Percentiles rank a stretch among this genome's conserved stretches.
These are phyloP conservation scores for Phyllosticta ampelicida DNA, from an alignment of 2,329 filamentous ascomycete genomes.

Conservation along the genomic window DNA sequence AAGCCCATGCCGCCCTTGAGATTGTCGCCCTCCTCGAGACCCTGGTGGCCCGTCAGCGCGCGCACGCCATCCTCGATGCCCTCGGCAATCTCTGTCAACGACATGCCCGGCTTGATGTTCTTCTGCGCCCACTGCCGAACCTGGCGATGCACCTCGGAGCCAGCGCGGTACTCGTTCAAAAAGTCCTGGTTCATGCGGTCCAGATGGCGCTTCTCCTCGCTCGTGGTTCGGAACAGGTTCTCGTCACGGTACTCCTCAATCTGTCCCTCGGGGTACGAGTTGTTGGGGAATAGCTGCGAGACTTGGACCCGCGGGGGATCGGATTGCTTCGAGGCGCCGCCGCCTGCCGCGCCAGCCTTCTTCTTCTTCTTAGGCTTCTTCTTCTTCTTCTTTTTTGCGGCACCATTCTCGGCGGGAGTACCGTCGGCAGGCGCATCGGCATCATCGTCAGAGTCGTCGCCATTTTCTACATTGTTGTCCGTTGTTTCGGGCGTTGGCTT, in stretches of 20 bases:
- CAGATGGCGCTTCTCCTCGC: slow-evolving; percentile 73
- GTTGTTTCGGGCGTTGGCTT: slow-evolving; percentile 20
- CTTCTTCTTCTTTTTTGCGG: slow-evolving; percentile 78
- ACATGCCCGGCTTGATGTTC: slow-evolving; percentile 70
- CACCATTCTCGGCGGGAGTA: slow-evolving; percentile 15
- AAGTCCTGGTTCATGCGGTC: slow-evolving; percentile 74
- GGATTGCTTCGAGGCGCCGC: slow-evolving; percentile 54
- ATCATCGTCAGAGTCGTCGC: slow-evolving; percentile 44
- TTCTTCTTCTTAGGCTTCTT: slow-evolving; percentile 63
- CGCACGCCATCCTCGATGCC: slow-evolving; percentile 79
- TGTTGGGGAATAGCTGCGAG: slow-evolving; percentile 61
- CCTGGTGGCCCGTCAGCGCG: slow-evolving; percentile 63
- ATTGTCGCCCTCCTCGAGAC: slow-evolving; percentile 66
- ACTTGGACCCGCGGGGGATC: slow-evolving; percentile 64
- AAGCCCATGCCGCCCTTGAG: slow-evolving; percentile 76
- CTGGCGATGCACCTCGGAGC: slow-evolving; percentile 80
- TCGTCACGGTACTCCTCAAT: slow-evolving; percentile 69
- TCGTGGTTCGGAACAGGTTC: slow-evolving; percentile 68
- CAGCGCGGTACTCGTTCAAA: slow-evolving; percentile 69
- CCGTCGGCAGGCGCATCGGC: slow-evolving; percentile 34
- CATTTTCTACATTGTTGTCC: slow-evolving; percentile 28
- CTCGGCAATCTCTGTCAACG: slow-evolving; percentile 70
- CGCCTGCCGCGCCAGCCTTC: slow-evolving; percentile 33
- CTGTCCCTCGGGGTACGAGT: slow-evolving; percentile 65
- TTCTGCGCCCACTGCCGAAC: slow-evolving; percentile 75